Evolutionary conservation across 2,329 filamentous ascomycete species (phyloP), one percentile per base, ranked within the genome.

Genomic region (Colletotrichum musicola): DNA sequence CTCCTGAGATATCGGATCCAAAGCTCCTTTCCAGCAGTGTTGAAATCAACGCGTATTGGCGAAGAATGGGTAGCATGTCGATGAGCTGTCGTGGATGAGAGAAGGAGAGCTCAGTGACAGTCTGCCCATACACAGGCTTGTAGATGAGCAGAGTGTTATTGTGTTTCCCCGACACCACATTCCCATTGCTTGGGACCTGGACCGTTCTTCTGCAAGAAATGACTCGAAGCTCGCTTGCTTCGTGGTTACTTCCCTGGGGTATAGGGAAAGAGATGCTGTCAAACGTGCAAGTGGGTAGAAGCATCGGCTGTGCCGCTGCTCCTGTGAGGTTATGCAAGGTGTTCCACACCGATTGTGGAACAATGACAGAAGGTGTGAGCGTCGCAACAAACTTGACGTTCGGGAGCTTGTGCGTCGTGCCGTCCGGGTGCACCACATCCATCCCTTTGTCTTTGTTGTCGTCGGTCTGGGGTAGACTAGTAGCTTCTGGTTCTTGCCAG

Each of bases 71-170:
- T n/a, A 97, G 83, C 75, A 95, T 88, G 61, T 88, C 85, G 6
- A 95, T 82, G 4, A 97, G 81, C 75, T 97, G 93, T 57, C 89
- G 87, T 0, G 93, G 93, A 74, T 97, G 93, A 2, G 89, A 88
- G 75, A 97, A 95, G 0, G 92, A 89, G 38, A 96, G 83, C 63
- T 91, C 88, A 1, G 86, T 87, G 9, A 97, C 78, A 3, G 85
- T 83, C 64, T 90, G 87, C 0, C 90, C 91, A 72, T 91, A 93
- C 9, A 94, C 92, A 2, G 89, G 87, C 77, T 93, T 93, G 62
- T 92, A 89, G 18, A 94, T 87, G 71, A 89, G 89, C 1, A 96
- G 83, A 0, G 86, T 89, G 74, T 91, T 92, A 13, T 79, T 77
- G 73, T 90, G 87, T 3, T 72, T 77, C 50, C 79, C 82, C 6